Conservation (phyloP, 139 green algal species). For the Coccomyxa sp. region DNA sequence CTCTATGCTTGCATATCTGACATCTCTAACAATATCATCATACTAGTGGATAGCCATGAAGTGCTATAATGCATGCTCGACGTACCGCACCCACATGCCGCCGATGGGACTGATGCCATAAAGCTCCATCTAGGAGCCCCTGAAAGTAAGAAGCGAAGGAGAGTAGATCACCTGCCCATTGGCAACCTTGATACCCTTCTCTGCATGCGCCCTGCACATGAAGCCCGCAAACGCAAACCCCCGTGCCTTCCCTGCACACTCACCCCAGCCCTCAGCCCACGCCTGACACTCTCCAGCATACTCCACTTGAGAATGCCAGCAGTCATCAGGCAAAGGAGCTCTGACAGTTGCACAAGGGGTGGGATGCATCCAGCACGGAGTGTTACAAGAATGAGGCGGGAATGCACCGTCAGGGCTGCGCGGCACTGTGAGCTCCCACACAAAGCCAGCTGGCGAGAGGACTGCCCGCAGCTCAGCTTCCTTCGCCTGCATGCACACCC, state of each 20-base stretch:
- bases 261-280: no score
- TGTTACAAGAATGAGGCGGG: no score
- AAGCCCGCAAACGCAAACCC: conserved; percentile 93
- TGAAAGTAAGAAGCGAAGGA: background rate
- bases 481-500: conserved; percentile 24
- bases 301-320: background rate
- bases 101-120: no score
- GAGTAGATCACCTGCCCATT: conserved; percentile 65
- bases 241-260: conserved; percentile 35
- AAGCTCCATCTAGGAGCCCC: no score
- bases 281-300: no score
- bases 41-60: no score
- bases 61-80: no score
- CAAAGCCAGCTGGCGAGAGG: conserved; percentile 50
- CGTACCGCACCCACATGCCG: no score
- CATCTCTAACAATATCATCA: no score
- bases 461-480: conserved; percentile 47
- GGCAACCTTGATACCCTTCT: conserved; percentile 64
- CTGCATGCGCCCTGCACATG: conserved; percentile 63
- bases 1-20: no score
- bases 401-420: conserved; percentile 40
- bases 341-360: no score
- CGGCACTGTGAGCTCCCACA: conserved; percentile 76
- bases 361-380: no score
- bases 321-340: background rate